Conservation (phyloP, 768 basidiomycete genomes). For the Dioszegia hungarica region DNA sequence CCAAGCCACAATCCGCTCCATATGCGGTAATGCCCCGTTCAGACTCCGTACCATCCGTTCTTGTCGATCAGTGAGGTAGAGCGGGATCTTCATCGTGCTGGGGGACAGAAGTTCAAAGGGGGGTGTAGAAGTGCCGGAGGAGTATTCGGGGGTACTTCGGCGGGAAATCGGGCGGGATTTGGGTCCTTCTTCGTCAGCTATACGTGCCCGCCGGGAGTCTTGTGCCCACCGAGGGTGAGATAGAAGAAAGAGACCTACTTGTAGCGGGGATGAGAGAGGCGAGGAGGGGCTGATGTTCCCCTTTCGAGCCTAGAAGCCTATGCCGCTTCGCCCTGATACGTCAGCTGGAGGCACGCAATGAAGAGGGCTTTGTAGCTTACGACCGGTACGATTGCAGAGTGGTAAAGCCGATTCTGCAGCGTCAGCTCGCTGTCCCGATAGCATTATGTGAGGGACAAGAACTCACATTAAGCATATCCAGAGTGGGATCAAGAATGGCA, state of each 20-base stretch:
- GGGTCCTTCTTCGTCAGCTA: background rate
- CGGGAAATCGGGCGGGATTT: background rate
- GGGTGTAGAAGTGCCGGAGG: slow-evolving; percentile 2
- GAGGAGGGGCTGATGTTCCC: background rate
- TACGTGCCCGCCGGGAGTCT: too few relatives aligned
- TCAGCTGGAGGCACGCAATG: too few relatives aligned
- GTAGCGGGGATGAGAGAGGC: background rate
- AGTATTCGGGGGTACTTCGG: background rate
- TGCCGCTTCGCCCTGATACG: slow-evolving; percentile 3
- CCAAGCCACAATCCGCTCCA: slow-evolving; percentile 41
- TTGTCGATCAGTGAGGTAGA: slow-evolving; percentile 30
- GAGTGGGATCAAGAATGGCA: slow-evolving; percentile 9
- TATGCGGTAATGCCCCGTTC: slow-evolving; percentile 22
- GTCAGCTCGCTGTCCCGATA: too few relatives aligned
- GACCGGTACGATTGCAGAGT: background rate
- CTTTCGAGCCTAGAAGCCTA: background rate
- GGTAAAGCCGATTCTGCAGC: too few relatives aligned
- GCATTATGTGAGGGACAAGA: too few relatives aligned
- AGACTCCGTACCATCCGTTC: slow-evolving; percentile 30
- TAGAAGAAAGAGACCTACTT: background rate
- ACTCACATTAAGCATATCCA: slow-evolving; percentile 9
- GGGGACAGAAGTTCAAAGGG: background rate
- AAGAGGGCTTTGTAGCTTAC: too few relatives aligned
- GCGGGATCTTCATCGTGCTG: slow-evolving; percentile 6
- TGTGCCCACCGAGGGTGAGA: too few relatives aligned